These are phyloP conservation scores for Acephala macrosclerotiorum DNA, from an alignment of 2,329 filamentous ascomycete genomes.

Conservation along the genomic window DNA sequence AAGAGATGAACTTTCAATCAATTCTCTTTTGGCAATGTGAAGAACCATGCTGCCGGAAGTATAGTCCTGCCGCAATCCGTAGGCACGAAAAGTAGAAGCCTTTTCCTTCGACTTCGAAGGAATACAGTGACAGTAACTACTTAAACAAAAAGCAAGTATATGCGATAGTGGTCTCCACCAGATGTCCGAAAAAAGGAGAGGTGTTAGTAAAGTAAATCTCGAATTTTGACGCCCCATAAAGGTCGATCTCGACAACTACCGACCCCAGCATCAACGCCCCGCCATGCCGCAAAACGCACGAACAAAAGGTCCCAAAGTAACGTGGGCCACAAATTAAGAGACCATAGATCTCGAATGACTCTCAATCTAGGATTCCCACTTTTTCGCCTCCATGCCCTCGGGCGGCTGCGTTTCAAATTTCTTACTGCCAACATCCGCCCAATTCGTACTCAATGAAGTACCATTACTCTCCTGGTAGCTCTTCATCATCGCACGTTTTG, in stretches of 20 bases:
- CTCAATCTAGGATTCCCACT: constrained; percentile 56
- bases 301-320: too few species aligned
- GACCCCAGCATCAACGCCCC: neutral
- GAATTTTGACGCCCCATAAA: neutral
- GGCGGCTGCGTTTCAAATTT: constrained; percentile 78
- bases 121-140: neutral
- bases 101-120: neutral
- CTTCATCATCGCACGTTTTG: constrained; percentile 95
- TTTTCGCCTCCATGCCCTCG: constrained; percentile 79
- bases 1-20: neutral
- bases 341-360: neutral
- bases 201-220: neutral
- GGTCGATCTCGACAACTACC: neutral
- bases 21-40: neutral
- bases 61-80: neutral
- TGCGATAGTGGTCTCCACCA: neutral
- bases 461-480: constrained; percentile 94
- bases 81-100: neutral
- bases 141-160: neutral
- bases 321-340: neutral
- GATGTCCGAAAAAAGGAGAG: neutral
- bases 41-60: constrained; percentile 5
- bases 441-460: constrained; percentile 90
- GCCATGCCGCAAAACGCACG: neutral
- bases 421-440: constrained; percentile 78